Evolutionary conservation across 208 protist genomes (phyloP), one percentile per base, ranked within the genome.

Genomic region (Zelonia costaricensis): DNA sequence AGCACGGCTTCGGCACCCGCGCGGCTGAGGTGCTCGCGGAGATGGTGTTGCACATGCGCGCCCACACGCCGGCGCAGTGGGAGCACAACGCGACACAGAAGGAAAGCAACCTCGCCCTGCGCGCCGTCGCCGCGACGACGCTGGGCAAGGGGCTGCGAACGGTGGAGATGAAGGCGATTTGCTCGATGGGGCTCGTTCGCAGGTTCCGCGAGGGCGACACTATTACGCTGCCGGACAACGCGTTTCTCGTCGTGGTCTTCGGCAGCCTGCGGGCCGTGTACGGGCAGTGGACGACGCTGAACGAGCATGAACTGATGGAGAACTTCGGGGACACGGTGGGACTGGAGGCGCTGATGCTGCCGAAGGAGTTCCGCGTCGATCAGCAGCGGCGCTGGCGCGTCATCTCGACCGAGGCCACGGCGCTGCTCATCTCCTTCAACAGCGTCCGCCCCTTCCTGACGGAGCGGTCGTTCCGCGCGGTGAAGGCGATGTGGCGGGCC

Each of bases 401-500:
- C 18, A 71, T 84, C 27, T 83, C 80, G 27, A 77, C 74, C 27
- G 80, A 86, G 46, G 76, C 82, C n/a, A 85, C 81, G 31, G 57
- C 75, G 69, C 69, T 92, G 40, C 58, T 87, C 69, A 86, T 92
- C 52, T 84, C 82, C 12, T 92, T 85, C 64, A 76, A 86, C 39
- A 86, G 66, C 64, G 81, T 92, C 39, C 77, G 82, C 39, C 86
- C 86, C 6, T 89, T 92, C 60, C 44, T 92, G 51, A 78, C 69
- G 46, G 82, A 92, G 71, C 83, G 81, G 2, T 92, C 86, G 25
- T 69, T 92, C 38, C 76, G 76, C 25, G 65, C 80, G 7, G 86
- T 92, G 8, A 77, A 85, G 71, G 86, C 86, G 20, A 75, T 92
- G 54, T 92, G 86, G 82, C 79, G 86, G 4, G 82, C 82, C 16